Conservation (phyloP, 495 filamentous ascomycete genomes). For the Bathelium albidoporum region DNA sequence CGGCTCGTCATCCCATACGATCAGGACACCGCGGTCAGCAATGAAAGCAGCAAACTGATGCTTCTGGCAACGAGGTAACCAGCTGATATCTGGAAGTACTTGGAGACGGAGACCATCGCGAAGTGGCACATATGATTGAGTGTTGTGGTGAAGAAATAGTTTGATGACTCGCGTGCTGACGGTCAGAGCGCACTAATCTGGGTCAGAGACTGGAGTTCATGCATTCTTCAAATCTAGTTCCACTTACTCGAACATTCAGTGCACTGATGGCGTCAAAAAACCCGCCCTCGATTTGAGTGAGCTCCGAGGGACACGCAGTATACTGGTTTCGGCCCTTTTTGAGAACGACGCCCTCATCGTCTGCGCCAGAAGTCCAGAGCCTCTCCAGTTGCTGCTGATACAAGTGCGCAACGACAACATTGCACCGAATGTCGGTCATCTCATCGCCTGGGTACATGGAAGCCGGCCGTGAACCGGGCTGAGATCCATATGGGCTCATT, state of each 20-base stretch:
- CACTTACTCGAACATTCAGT: slow-evolving; percentile 47
- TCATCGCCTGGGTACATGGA: slow-evolving; percentile 39
- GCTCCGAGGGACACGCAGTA: slow-evolving; percentile 44
- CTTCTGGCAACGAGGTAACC: slow-evolving; percentile 47
- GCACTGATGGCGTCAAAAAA: slow-evolving; percentile 41
- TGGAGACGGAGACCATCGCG: slow-evolving; percentile 48
- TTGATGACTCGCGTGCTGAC: slow-evolving; percentile 49
- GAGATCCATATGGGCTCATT: slow-evolving; percentile 6
- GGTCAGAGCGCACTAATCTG: slow-evolving; percentile 45
- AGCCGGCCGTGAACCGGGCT: slow-evolving; percentile 15
- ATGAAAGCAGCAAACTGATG: slow-evolving; percentile 63
- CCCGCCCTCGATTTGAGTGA: slow-evolving; percentile 37
- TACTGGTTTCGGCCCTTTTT: slow-evolving; percentile 46
- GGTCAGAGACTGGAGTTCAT: neutral
- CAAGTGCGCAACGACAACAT: slow-evolving; percentile 54
- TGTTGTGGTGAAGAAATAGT: slow-evolving; percentile 38
- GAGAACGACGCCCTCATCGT: slow-evolving; percentile 51
- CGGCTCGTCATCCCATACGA: slow-evolving; percentile 61
- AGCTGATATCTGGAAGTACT: slow-evolving; percentile 44
- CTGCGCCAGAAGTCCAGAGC: slow-evolving; percentile 45
- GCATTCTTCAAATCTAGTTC: slow-evolving; percentile 6
- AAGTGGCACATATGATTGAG: slow-evolving; percentile 44
- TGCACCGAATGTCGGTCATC: slow-evolving; percentile 43
- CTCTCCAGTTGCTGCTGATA: slow-evolving; percentile 48
- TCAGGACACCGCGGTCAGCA: slow-evolving; percentile 41